A percentile compares a stretch with the other conserved stretches of the same genome.
Evolutionary conservation across 768 basidiomycete genomes (phyloP).

Genomic region (Pisolithus tinctorius): DNA sequence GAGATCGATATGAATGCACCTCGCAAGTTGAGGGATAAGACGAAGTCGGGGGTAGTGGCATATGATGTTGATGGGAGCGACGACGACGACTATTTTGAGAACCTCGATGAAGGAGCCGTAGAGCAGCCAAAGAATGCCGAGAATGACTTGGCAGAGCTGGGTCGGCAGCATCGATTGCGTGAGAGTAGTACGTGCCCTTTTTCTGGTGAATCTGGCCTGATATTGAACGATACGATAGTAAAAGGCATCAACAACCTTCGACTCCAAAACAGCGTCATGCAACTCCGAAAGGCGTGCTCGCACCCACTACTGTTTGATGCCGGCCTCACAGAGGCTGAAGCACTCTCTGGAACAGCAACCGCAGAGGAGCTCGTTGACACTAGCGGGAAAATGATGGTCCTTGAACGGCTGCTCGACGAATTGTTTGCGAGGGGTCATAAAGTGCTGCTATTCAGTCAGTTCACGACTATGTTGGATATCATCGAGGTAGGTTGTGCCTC

Average conservation of each 20-base stretch:
- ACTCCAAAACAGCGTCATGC: constrained; percentile 94
- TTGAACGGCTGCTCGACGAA: constrained; percentile 80
- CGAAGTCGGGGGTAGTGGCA: constrained; percentile 29
- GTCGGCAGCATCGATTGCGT: constrained; percentile 50
- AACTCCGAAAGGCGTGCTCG: constrained; percentile 92
- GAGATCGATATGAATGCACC: constrained; percentile 26
- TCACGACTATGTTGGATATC: constrained; percentile 93
- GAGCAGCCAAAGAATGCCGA: constrained; percentile 33
- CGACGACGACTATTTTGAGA: constrained; percentile 58
- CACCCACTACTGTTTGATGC: constrained; percentile 84
- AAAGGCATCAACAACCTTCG: constrained; percentile 89
- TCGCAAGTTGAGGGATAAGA: constrained; percentile 29
- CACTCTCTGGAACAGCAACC: constrained; percentile 36
- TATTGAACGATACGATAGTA: constrained; percentile 37
- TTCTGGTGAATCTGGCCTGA: constrained; percentile 1
- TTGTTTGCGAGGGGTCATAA: constrained; percentile 79
- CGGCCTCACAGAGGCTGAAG: constrained; percentile 3
- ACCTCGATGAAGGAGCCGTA: constrained; percentile 44
- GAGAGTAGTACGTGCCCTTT: constrained; percentile 47
- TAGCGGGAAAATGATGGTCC: constrained; percentile 96
- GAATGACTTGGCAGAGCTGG: constrained; percentile 47
- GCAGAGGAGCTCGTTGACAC: constrained; percentile 77
- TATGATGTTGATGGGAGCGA: constrained; percentile 55
- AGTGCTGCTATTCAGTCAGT: constrained; percentile 86
- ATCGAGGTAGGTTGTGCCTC: constrained; percentile 61